Evolutionary conservation across 495 filamentous ascomycete species (phyloP).

Genomic region (Penicillium goetzii): DNA sequence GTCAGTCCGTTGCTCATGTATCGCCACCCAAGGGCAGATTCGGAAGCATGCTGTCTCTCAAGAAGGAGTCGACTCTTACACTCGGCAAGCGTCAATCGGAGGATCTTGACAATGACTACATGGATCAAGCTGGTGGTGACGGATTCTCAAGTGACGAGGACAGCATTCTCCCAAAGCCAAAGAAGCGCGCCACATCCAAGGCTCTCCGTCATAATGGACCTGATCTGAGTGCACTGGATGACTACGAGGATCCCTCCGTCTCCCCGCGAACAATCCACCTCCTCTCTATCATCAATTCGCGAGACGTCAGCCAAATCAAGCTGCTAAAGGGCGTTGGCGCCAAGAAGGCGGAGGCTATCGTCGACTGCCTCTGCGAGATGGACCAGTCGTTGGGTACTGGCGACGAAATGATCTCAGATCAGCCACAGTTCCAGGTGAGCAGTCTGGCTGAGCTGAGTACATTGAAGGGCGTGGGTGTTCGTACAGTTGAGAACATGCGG

Average conservation of each 20-base stretch:
- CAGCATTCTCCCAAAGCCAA: constrained; percentile 38
- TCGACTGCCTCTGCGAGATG: constrained; percentile 56
- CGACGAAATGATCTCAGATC: constrained; percentile 25
- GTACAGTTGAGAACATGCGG: constrained; percentile 60
- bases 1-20: constrained; percentile 22
- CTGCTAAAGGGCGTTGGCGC: constrained; percentile 66
- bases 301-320: constrained; percentile 68
- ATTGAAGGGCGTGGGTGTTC: constrained; percentile 55
- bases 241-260: constrained; percentile 39
- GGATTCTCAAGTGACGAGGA: constrained; percentile 38
- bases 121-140: constrained; percentile 30
- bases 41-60: constrained; percentile 48
- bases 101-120: constrained; percentile 40
- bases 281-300: constrained; percentile 83
- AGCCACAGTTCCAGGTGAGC: constrained; percentile 40
- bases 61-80: constrained; percentile 36
- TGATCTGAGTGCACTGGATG: constrained; percentile 28
- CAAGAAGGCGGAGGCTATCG: constrained; percentile 59
- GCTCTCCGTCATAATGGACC: constrained; percentile 25
- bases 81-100: constrained; percentile 41
- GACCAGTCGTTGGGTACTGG: constrained; percentile 34
- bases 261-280: constrained; percentile 73
- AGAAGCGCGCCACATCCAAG: constrained; percentile 46
- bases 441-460: constrained; percentile 52
- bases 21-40: constrained; percentile 34